Conservation (phyloP, 352 stramenopile species). For the Phytopythium helicoides region DNA sequence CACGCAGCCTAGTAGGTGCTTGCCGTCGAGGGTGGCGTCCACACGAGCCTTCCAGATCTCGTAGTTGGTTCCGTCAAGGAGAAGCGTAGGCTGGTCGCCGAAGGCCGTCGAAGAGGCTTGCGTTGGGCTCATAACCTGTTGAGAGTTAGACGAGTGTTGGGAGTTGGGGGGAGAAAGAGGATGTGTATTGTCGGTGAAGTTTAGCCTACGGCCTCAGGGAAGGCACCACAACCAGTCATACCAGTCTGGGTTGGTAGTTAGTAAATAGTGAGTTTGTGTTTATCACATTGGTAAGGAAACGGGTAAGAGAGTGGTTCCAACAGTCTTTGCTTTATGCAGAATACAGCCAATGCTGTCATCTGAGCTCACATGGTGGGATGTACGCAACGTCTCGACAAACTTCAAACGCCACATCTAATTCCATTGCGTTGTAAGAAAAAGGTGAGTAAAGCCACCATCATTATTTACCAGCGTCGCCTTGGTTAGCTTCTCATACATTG, state of each 20-base stretch:
- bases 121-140: slow-evolving; percentile 11
- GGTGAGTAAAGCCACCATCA: slow-evolving; percentile 16
- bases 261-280: no score
- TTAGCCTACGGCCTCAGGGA: no score
- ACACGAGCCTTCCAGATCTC: no score
- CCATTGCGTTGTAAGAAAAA: slow-evolving; percentile 22
- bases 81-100: slow-evolving; percentile 1
- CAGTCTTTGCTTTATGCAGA: no score
- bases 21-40: slow-evolving; percentile 9
- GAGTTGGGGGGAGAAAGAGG: no score
- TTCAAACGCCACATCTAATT: slow-evolving; percentile 26
- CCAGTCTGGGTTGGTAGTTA: no score
- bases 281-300: no score
- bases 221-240: no score
- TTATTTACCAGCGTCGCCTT: neutral
- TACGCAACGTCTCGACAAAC: slow-evolving; percentile 16
- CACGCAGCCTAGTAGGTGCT: slow-evolving; percentile 14
- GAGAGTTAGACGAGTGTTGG: neutral
- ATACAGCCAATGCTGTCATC: slow-evolving; percentile 15
- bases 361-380: slow-evolving; percentile 3
- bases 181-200: no score
- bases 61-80: no score
- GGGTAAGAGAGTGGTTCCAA: no score
- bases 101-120: neutral
- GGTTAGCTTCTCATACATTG: slow-evolving; percentile 5